Evolutionary conservation across 306 rosid genomes (phyloP), one percentile per base, ranked within the genome.

Genomic region (Trifolium pratense): DNA sequence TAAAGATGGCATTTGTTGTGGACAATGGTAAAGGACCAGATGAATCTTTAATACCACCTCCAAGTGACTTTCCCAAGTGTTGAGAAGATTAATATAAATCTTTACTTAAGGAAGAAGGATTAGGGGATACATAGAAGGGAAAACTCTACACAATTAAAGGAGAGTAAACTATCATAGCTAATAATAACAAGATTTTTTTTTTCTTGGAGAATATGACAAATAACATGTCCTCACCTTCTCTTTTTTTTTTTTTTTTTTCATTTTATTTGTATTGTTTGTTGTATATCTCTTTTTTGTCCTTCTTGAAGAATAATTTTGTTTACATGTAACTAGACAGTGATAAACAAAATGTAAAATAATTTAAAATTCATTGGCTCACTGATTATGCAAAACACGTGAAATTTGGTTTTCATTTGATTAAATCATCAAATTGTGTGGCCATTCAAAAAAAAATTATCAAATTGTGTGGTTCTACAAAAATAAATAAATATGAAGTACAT

Each of bases 1-100:
- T 91, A 12, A 91, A 91, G 86, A 91, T 89, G 97, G 96, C 96
- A 76, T 91, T 91, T 67, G 69, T 91, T 62, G 97, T 91, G 73
- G 91, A 91, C 78, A 86, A 89, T 82, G 96, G 91, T n/a, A 67
- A 86, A 77, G 96, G 93, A 46, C 89, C 91, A 39, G 80, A 85
- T 55, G 87, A 91, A 65, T 86, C 93, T 71, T 25, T 91, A 68
- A 57, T 87, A 32, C 97, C 97, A 34, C 97, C 93, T 55, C 96
- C 97, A 31, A 64, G 61, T 58, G 96, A 90, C 59, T 80, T 88
- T 66, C 97, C 98, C 39, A 77, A 86, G 81, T 90, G 98, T 70
- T 92, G 49, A 80, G 20, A 61, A 67, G 66, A 18, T 59, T 59
- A 59, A 15, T 5, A 42, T 37, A 1, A 51, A 39, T 49, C 26